Percentiles rank a stretch among this genome's conserved stretches.
Conservation (phyloP, 1,139 yeast genomes). For the Zygosaccharomyces sapae region DNA sequence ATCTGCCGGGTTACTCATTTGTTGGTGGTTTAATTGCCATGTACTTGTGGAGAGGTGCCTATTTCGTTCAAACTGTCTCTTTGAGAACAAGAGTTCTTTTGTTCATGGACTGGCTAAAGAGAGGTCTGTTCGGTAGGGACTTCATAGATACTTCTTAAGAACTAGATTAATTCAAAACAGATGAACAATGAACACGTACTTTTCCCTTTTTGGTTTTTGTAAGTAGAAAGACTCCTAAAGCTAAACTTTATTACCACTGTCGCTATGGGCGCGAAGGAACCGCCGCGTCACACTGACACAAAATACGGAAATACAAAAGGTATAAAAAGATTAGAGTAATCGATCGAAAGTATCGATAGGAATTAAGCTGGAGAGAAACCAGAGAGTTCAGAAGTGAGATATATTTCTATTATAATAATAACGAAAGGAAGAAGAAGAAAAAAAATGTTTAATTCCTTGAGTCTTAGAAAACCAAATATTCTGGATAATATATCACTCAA, state of each 20-base stretch:
- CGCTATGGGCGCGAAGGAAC: not conserved
- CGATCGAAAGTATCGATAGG: not conserved
- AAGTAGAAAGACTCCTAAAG: not conserved
- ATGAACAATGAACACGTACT: no score
- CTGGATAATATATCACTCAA: constrained; percentile 20
- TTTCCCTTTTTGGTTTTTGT: not conserved
- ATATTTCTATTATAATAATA: not conserved
- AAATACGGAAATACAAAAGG: not conserved
- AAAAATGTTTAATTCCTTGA: constrained; percentile 10
- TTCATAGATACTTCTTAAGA: constrained; percentile 39
- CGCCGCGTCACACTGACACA: constrained; percentile 2
- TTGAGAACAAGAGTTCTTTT: constrained; percentile 53
- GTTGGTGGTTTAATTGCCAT: constrained; percentile 60
- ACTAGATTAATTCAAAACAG: not conserved
- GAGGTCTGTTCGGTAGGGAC: constrained; percentile 60
- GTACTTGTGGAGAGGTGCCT: constrained; percentile 65
- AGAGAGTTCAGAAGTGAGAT: not conserved
- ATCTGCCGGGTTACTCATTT: constrained; percentile 51
- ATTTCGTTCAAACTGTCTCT: constrained; percentile 60
- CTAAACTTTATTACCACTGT: not conserved
- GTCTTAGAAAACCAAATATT: constrained; percentile 9
- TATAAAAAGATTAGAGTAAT: not conserved
- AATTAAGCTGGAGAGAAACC: not conserved
- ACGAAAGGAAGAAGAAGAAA: not conserved
- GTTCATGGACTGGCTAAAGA: constrained; percentile 60